Conservation (phyloP, 345 rosid species). For the Dimocarpus longan region DNA sequence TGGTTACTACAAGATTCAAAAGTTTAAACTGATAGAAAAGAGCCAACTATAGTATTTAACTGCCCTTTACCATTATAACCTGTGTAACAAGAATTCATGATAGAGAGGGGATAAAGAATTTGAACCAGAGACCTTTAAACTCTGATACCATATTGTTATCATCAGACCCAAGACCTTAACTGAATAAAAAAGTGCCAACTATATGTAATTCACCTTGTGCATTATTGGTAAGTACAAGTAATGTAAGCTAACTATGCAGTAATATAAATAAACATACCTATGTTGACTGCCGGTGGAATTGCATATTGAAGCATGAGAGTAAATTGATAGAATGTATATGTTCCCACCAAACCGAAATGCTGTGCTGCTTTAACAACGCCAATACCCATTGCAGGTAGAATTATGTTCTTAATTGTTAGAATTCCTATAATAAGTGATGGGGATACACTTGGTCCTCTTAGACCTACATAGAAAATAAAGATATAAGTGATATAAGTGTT, state of each 20-base stretch:
- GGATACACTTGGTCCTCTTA: constrained; percentile 16
- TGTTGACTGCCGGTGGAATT: constrained; percentile 35
- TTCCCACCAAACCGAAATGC: constrained; percentile 20
- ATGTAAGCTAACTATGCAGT: background rate
- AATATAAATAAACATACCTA: constrained; percentile 14
- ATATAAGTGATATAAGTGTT: too few species aligned
- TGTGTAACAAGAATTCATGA: too few species aligned
- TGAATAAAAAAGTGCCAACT: too few species aligned
- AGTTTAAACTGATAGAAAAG: too few species aligned
- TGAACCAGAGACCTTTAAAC: too few species aligned
- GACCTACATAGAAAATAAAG: constrained; percentile 12
- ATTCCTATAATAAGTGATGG: constrained; percentile 22
- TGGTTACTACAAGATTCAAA: too few species aligned
- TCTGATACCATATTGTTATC: too few species aligned
- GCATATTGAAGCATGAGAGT: constrained; percentile 39
- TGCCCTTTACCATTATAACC: too few species aligned
- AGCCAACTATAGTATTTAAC: too few species aligned
- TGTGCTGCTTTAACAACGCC: constrained; percentile 26
- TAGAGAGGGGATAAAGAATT: too few species aligned
- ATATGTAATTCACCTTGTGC: background rate
- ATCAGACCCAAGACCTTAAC: too few species aligned
- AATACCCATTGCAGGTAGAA: constrained; percentile 31
- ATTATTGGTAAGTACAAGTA: too few species aligned
- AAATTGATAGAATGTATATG: constrained; percentile 27
- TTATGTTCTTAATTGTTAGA: constrained; percentile 18